A percentile compares a stretch with the other conserved stretches of the same genome.
phyloP scores from a whole-genome alignment of 164 flowering plant species.

The Warburgia ugandensis region DNA sequence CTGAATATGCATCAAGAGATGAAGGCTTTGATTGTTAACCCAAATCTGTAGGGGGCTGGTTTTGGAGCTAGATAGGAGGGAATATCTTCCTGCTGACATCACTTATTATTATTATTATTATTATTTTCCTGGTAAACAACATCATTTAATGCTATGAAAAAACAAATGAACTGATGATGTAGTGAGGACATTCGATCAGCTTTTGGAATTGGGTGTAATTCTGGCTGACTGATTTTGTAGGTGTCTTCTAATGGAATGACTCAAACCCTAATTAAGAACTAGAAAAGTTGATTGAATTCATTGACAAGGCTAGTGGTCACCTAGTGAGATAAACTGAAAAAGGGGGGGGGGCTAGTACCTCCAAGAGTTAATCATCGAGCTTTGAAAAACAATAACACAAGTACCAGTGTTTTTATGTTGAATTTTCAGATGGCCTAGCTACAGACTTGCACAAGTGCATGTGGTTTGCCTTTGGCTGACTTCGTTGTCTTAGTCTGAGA shows the following conservation, averaged over 20 bases:
- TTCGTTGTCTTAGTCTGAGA: too few relatives aligned
- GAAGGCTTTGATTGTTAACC: constrained; percentile 75
- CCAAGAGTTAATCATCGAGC: too few relatives aligned
- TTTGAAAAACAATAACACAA: too few relatives aligned
- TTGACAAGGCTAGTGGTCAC: constrained; percentile 57
- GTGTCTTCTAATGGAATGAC: constrained; percentile 85
- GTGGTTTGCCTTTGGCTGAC: too few relatives aligned
- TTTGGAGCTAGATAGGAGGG: too few relatives aligned
- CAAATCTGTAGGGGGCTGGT: constrained; percentile 71
- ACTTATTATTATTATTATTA: too few relatives aligned
- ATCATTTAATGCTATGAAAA: constrained; percentile 92
- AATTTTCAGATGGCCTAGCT: too few relatives aligned
- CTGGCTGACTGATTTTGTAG: constrained; percentile 78
- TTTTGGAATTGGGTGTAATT: constrained; percentile 42
- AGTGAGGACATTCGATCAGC: constrained; percentile 48
- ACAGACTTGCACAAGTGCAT: too few relatives aligned
- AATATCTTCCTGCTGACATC: constrained; percentile 72
- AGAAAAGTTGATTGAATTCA: constrained; percentile 38
- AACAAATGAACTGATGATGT: constrained; percentile 70
- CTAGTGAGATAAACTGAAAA: too few relatives aligned
- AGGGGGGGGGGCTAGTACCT: too few relatives aligned
- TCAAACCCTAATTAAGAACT: constrained; percentile 71
- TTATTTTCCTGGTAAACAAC: too few relatives aligned
- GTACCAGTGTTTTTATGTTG: too few relatives aligned
- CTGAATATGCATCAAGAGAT: constrained; percentile 89